Conservation (phyloP, 2,329 filamentous ascomycete species). For the Alternaria gansuensis region DNA sequence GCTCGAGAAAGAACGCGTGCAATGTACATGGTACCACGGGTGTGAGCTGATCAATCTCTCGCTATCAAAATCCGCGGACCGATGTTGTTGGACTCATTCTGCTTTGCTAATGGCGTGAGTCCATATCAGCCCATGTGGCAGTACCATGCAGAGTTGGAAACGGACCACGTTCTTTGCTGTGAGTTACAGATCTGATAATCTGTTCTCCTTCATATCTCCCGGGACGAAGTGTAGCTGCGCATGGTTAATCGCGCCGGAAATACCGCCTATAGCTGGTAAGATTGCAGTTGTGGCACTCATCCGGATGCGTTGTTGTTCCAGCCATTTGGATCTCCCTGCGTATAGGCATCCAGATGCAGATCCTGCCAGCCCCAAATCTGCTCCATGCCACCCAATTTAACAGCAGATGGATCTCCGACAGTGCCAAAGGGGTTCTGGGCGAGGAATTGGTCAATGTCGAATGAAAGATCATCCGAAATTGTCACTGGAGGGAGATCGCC, state of each 20-base stretch:
- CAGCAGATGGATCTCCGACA: slow-evolving; percentile 11
- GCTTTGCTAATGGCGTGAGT: not conserved
- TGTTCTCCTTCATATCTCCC: not conserved
- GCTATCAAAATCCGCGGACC: not conserved
- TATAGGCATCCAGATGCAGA: slow-evolving; percentile 35
- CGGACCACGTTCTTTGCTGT: too few species aligned
- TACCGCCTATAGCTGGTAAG: not conserved
- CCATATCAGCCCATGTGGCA: too few species aligned
- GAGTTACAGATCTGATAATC: not conserved
- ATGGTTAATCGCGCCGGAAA: not conserved
- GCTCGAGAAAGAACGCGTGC: not conserved
- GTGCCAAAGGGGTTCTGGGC: slow-evolving; percentile 39
- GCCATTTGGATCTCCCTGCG: slow-evolving; percentile 4
- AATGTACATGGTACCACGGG: not conserved
- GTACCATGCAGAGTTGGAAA: too few species aligned
- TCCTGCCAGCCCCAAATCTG: slow-evolving; percentile 47
- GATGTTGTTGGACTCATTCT: not conserved
- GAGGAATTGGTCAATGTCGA: slow-evolving; percentile 44
- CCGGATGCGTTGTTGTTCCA: not conserved
- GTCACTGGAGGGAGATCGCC: slow-evolving; percentile 4
- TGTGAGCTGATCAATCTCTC: not conserved
- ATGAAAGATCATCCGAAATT: slow-evolving; percentile 31
- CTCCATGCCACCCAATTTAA: slow-evolving; percentile 46
- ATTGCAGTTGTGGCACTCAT: not conserved
- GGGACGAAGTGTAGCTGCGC: too few species aligned